Base-by-base conservation (phyloP, 2,329 filamentous ascomycete genomes). In the Myriosclerotinia scirpicola region DNA sequence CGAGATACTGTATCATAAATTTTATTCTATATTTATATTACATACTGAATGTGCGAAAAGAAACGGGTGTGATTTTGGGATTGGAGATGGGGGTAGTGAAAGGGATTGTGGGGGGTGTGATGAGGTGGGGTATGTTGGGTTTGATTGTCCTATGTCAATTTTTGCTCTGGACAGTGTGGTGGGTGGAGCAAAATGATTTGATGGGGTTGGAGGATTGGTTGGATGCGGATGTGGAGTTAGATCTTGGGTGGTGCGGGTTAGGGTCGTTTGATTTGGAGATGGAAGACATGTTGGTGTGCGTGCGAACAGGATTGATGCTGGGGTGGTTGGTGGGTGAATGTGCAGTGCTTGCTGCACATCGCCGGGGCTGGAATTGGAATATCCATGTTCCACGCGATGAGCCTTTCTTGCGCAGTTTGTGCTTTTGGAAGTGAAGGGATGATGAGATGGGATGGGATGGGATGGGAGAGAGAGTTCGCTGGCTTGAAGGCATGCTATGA, bases 1-100 rank as follows among this genome's bases (percentile, higher is more conserved):
- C 46, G 58, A 60, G 58, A 60, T 60, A 60, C 58, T 38, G 58
- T 60, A 60, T 60, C 44, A 20, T 60, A 60, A 50, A 50, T 17
- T 17, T 60, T 50, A 22, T 17, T 26, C 38, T 30, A 36, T 15
- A 60, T 60, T 50, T 22, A 50, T 60, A 50, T 65, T 58, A 60
- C 48, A 46, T 65, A 53, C 64, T 65, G 56, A 65, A 65, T 58
- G 54, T 60, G 54, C 46, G 22, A 65, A 40, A 62, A 65, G 30
- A 65, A 53, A 26, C 26, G 54, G 54, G 46, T 50, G 38, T 38
- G 38, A 30, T 44, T 60, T 48, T 53, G 44, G 54, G 46, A 40
- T 54, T 20, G 22, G 53, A 26, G 42, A 36, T 20, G 46, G 53
- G n/a, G 26, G 34, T 40, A 3, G 46, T 26, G 8, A 5, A n/a